A percentile compares a stretch with the other conserved stretches of the same genome.
phyloP scores from a whole-genome alignment of 768 basidiomycete genomes.

The Hypholoma sublateritium region DNA sequence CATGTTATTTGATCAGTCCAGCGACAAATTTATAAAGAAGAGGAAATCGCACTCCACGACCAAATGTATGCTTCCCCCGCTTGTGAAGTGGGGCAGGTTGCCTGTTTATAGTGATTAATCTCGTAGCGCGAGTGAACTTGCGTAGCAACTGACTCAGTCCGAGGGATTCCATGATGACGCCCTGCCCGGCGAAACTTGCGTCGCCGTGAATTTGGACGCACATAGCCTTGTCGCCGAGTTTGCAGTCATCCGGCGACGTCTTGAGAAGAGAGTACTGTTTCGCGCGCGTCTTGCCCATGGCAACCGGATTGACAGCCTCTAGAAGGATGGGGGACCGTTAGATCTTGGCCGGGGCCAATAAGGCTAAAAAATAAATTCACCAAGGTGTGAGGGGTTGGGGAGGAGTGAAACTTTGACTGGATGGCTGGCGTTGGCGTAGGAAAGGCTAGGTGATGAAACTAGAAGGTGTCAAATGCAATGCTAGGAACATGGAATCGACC shows the following conservation, averaged over 20 bases:
- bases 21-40: not conserved
- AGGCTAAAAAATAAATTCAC: conserved; percentile 29
- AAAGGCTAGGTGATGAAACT: conserved; percentile 67
- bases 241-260: conserved; percentile 52
- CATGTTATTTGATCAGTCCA: not conserved
- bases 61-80: conserved; percentile 86
- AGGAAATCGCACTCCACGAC: conserved; percentile 76
- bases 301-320: conserved; percentile 90
- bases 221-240: conserved; percentile 72
- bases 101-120: conserved; percentile 40
- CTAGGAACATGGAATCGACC: conserved; percentile 9
- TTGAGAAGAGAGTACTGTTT: conserved; percentile 85
- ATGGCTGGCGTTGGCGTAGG: conserved; percentile 49
- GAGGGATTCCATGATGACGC: conserved; percentile 85
- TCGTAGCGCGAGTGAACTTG: not conserved
- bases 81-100: conserved; percentile 88
- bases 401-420: conserved; percentile 73
- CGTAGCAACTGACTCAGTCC: conserved; percentile 62
- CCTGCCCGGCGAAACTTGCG: conserved; percentile 89
- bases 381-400: conserved; percentile 79
- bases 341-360: not conserved
- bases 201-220: conserved; percentile 92
- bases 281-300: conserved; percentile 85
- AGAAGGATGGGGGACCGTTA: not conserved
- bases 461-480: not conserved